Conservation (phyloP, 257 asterid genomes). For the Gynochthodes officinalis region DNA sequence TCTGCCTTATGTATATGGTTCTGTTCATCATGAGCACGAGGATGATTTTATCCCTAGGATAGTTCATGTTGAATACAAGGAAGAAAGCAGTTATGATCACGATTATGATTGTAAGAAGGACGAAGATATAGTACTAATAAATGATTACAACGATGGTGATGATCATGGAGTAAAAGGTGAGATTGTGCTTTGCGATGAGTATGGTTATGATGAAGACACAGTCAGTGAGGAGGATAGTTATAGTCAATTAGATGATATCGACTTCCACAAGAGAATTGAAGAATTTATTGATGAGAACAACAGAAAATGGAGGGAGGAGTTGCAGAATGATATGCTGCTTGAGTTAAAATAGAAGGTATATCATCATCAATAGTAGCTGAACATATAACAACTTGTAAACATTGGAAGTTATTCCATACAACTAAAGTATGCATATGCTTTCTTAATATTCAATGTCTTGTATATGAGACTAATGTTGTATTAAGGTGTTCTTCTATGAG, state of each 20-base stretch:
- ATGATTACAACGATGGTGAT: not conserved
- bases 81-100: not conserved
- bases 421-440: too few relatives aligned
- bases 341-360: not conserved
- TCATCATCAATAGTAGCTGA: too few relatives aligned
- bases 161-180: not conserved
- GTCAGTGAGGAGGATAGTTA: not conserved
- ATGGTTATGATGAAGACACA: not conserved
- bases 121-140: not conserved
- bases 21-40: not conserved
- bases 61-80: constrained; percentile 6
- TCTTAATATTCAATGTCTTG: too few relatives aligned
- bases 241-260: constrained; percentile 2
- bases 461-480: too few relatives aligned
- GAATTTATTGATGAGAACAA: constrained; percentile 15
- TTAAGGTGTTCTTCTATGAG: too few relatives aligned
- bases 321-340: not conserved
- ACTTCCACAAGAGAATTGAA: constrained; percentile 17
- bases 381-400: not conserved
- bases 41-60: constrained; percentile 1
- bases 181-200: not conserved
- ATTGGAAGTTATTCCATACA: too few relatives aligned
- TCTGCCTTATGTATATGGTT: not conserved
- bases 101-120: not conserved
- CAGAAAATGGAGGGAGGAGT: constrained; percentile 17